A percentile compares a stretch with the other conserved stretches of the same genome.
Conservation (phyloP, 176 grass and related monocot genomes). For the Juncus effusus region DNA sequence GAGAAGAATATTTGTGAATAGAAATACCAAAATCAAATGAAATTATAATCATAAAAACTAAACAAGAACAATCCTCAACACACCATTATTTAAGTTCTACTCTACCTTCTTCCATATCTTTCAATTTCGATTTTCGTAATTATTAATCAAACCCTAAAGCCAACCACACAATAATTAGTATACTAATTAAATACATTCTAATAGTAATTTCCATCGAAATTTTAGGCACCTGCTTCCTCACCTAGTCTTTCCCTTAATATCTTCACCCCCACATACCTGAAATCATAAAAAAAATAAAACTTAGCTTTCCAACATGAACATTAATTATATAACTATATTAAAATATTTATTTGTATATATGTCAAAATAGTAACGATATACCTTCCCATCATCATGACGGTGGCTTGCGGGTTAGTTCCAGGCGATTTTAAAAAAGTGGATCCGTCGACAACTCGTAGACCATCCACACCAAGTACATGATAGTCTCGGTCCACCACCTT, state of each 20-base stretch:
- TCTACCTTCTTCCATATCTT: no score
- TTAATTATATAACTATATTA: no score
- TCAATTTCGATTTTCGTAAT: slow-evolving; percentile 13
- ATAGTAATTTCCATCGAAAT: neutral
- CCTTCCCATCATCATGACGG: slow-evolving; percentile 54
- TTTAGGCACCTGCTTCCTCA: slow-evolving; percentile 28
- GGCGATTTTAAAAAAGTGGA: slow-evolving; percentile 37
- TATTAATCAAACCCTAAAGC: slow-evolving; percentile 11
- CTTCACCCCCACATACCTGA: slow-evolving; percentile 60
- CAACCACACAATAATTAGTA: slow-evolving; percentile 19
- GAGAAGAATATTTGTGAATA: no score
- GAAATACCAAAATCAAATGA: no score
- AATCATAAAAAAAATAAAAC: neutral
- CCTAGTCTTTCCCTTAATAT: slow-evolving; percentile 43
- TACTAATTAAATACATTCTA: slow-evolving; percentile 16
- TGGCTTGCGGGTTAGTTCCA: slow-evolving; percentile 51
- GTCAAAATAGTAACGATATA: neutral
- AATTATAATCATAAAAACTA: no score
- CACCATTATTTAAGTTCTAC: no score
- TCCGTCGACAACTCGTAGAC: slow-evolving; percentile 41
- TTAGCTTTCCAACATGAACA: no score
- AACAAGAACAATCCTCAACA: no score
- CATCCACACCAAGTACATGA: slow-evolving; percentile 24
- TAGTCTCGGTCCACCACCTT: slow-evolving; percentile 42
- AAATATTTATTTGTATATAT: no score